phyloP scores from a whole-genome alignment of 345 rosid species.

The Capsella bursapastoris region DNA sequence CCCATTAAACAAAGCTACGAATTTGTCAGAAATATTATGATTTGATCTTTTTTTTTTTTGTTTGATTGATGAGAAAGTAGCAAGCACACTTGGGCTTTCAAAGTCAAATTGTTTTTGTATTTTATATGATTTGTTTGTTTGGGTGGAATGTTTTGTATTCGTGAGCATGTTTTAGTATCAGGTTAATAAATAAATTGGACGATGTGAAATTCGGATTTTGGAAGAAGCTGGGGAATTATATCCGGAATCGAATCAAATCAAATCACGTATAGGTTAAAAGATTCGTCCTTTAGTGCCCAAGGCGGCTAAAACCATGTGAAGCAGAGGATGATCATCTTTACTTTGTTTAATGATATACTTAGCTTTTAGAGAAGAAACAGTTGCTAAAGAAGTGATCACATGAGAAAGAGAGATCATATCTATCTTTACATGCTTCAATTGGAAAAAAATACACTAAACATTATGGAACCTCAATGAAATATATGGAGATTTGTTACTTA shows the following conservation, averaged over 20 bases:
- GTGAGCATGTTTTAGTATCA: too few species aligned
- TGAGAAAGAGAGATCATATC: neutral
- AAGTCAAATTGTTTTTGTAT: neutral
- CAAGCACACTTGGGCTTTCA: neutral
- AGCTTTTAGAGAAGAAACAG: neutral
- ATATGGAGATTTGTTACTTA: too few species aligned
- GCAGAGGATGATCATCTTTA: neutral
- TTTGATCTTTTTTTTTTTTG: neutral
- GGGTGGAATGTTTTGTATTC: neutral
- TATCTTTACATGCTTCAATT: neutral
- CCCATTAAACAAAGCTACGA: slow-evolving; percentile 47
- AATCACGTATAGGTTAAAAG: neutral
- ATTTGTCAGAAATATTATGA: neutral
- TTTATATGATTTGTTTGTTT: neutral
- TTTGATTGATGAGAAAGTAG: neutral
- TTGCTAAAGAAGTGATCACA: neutral
- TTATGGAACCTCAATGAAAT: too few species aligned
- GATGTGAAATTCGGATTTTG: too few species aligned
- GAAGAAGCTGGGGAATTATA: neutral
- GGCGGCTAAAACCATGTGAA: slow-evolving; percentile 10
- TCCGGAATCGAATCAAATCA: slow-evolving; percentile 22
- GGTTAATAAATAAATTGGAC: too few species aligned
- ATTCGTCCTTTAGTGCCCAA: slow-evolving; percentile 10
- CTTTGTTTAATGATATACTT: neutral
- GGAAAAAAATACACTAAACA: too few species aligned